Conservation (phyloP, 345 rosid species). For the Crucihimalaya himalaica region DNA sequence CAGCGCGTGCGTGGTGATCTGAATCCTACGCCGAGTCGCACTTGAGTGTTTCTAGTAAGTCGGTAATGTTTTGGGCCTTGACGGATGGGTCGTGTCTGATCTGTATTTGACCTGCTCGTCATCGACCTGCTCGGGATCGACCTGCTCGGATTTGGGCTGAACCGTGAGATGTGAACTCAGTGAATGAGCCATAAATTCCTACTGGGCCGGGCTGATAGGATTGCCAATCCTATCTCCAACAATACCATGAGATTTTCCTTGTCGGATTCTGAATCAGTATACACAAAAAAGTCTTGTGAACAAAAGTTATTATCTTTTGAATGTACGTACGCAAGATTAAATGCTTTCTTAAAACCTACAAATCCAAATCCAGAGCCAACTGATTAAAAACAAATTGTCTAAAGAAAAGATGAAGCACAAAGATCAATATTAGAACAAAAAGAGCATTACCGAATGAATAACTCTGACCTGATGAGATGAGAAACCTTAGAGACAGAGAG, state of each 20-base stretch:
- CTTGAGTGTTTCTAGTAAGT: too few relatives aligned
- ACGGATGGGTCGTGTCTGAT: too few relatives aligned
- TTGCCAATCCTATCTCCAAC: too few relatives aligned
- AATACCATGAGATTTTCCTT: conserved; percentile 73
- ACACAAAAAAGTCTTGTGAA: conserved; percentile 60
- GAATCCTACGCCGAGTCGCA: too few relatives aligned
- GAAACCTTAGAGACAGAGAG: conserved; percentile 66
- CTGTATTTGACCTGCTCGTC: too few relatives aligned
- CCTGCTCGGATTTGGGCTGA: too few relatives aligned
- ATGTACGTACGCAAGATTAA: conserved; percentile 70
- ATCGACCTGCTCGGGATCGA: too few relatives aligned
- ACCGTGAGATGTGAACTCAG: too few relatives aligned
- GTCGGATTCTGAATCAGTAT: conserved; percentile 64
- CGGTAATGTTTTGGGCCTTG: too few relatives aligned
- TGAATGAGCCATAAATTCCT: too few relatives aligned
- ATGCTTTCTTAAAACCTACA: conserved; percentile 66
- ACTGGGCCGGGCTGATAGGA: too few relatives aligned
- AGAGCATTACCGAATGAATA: conserved; percentile 58
- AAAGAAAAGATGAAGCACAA: neutral
- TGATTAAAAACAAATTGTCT: neutral
- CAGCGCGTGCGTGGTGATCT: too few relatives aligned
- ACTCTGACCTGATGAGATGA: conserved; percentile 80
- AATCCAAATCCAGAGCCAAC: conserved; percentile 1
- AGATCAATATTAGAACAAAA: neutral
- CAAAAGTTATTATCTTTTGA: conserved; percentile 41